Percentiles rank a stretch among this genome's conserved stretches.
Evolutionary conservation across 805 yeast genomes (phyloP).

Genomic region (Alloascoidea hylecoeti): DNA sequence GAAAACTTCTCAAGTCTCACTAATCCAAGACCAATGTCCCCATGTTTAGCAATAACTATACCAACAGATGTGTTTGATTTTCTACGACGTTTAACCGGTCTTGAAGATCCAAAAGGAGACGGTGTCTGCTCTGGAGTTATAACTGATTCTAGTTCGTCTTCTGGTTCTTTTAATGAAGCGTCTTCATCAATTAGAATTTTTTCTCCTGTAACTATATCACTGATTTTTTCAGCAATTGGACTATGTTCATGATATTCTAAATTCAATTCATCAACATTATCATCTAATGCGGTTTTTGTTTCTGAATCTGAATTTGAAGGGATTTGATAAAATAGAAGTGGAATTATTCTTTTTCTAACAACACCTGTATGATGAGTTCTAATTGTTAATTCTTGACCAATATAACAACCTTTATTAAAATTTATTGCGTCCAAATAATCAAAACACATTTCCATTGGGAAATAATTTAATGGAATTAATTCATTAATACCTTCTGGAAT

Average conservation of each 20-base stretch:
- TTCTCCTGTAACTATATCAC: not conserved
- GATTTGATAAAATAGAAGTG: conserved; percentile 38
- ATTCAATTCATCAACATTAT: conserved; percentile 3
- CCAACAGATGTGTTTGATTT: conserved; percentile 39
- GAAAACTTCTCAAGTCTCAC: conserved; percentile 32
- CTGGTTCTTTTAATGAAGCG: not conserved
- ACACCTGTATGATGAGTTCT: conserved; percentile 76
- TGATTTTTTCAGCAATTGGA: conserved; percentile 4
- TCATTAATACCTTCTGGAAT: conserved; percentile 39
- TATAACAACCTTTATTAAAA: conserved; percentile 87
- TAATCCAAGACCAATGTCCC: conserved; percentile 53
- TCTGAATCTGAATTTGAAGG: no score
- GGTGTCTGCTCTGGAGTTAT: conserved; percentile 1
- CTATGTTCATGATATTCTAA: conserved; percentile 4
- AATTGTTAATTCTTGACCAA: conserved; percentile 91
- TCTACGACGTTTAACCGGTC: conserved; percentile 1
- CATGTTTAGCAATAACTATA: conserved; percentile 37
- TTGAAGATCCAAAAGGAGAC: conserved; percentile 8
- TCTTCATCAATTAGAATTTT: not conserved
- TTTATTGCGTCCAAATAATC: conserved; percentile 77
- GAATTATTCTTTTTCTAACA: conserved; percentile 72
- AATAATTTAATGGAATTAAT: conserved; percentile 29
- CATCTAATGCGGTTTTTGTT: conserved; percentile 10
- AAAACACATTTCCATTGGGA: conserved; percentile 78
- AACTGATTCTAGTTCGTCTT: not conserved